phyloP scores from a whole-genome alignment of 495 filamentous ascomycete species.

The Tuber indicum region DNA sequence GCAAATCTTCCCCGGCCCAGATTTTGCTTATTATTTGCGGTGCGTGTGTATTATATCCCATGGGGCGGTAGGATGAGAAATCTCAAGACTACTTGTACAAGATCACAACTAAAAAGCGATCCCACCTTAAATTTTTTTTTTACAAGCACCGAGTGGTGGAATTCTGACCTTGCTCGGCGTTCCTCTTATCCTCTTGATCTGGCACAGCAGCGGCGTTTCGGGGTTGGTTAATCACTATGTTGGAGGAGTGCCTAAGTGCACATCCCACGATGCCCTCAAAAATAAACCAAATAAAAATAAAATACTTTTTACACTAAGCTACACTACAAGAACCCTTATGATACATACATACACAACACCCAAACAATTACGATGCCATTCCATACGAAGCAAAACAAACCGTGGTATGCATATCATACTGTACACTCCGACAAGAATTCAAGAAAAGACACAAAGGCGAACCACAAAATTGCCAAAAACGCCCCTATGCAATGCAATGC shows the following conservation, averaged over 20 bases:
- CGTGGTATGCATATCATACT: neutral
- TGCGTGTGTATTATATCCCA: too few relatives aligned
- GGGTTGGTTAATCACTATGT: neutral
- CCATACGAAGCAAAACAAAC: neutral
- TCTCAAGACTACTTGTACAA: too few relatives aligned
- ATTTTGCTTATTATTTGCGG: too few relatives aligned
- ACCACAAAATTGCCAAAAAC: neutral
- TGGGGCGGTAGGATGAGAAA: too few relatives aligned
- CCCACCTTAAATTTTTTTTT: too few relatives aligned
- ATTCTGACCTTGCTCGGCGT: neutral
- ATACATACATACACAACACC: neutral
- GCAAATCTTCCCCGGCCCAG: too few relatives aligned
- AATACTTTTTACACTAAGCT: neutral
- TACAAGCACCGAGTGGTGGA: neutral
- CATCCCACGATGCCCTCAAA: neutral
- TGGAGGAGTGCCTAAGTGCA: neutral
- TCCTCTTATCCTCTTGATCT: neutral
- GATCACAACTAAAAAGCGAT: too few relatives aligned
- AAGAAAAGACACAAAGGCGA: neutral
- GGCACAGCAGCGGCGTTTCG: neutral
- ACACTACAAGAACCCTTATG: neutral
- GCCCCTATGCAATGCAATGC: neutral
- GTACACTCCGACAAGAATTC: neutral
- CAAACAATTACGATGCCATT: neutral
- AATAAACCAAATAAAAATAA: neutral